Percentiles rank a stretch among this genome's conserved stretches.
phyloP scores from a whole-genome alignment of 2,329 filamentous ascomycete genomes.

The Scleromitrula shiraiana region DNA sequence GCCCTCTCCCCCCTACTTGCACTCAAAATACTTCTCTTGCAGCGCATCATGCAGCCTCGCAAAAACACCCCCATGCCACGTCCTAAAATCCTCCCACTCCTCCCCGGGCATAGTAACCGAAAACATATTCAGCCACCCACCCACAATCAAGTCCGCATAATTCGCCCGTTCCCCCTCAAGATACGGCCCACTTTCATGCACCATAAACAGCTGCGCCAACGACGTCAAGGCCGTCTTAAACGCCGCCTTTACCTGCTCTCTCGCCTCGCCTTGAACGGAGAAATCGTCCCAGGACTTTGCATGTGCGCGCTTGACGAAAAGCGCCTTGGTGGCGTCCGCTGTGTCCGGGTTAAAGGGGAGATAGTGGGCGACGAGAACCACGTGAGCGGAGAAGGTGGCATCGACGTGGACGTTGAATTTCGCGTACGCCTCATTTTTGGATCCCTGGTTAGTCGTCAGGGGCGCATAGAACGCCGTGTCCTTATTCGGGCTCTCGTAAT shows the following conservation, averaged over 20 bases:
- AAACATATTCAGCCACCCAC: constrained; percentile 34
- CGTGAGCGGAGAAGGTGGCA: constrained; percentile 41
- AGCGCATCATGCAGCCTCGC: constrained; percentile 10
- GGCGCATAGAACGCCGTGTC: not conserved
- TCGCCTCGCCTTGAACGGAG: constrained; percentile 23
- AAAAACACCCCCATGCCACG: constrained; percentile 13
- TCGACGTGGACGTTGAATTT: constrained; percentile 49
- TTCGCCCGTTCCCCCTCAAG: constrained; percentile 24
- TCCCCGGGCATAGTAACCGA: constrained; percentile 4
- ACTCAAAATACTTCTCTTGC: constrained; percentile 10
- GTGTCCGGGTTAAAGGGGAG: constrained; percentile 31
- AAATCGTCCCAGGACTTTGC: constrained; percentile 42
- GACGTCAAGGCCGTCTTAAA: constrained; percentile 30
- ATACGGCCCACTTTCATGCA: constrained; percentile 27
- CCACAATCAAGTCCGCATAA: constrained; percentile 38
- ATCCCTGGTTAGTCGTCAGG: constrained; percentile 13
- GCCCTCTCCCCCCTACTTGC: not conserved
- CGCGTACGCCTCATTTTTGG: constrained; percentile 31
- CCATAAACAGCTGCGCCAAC: constrained; percentile 29
- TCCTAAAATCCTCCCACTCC: constrained; percentile 11
- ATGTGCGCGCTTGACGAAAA: not conserved
- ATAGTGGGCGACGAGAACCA: constrained; percentile 32
- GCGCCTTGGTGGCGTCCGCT: not conserved
- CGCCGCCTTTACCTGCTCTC: not conserved
- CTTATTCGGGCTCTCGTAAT: not conserved